phyloP scores from a whole-genome alignment of 345 rosid species.

The Camelina hispida region DNA sequence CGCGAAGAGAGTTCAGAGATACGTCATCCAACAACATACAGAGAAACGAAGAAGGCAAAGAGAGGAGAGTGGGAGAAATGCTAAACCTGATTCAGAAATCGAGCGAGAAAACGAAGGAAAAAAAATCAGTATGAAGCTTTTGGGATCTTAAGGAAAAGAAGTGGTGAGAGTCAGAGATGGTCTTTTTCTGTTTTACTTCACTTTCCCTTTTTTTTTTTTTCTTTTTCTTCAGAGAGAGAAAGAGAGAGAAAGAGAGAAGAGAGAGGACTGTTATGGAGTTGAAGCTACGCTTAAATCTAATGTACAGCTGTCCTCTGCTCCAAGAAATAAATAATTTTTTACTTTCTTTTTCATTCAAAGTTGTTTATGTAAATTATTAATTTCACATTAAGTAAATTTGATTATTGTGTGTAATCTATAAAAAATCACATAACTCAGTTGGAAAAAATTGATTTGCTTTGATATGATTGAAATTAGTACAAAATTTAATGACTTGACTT shows the following conservation, averaged over 20 bases:
- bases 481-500: neutral
- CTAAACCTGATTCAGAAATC: slow-evolving; percentile 20
- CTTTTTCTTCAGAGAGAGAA: slow-evolving; percentile 5
- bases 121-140: slow-evolving; percentile 3
- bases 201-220: slow-evolving; percentile 21
- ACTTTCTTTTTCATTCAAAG: neutral
- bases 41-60: neutral
- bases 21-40: neutral
- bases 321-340: neutral
- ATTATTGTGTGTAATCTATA: neutral
- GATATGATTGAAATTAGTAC: neutral
- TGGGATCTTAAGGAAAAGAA: slow-evolving; percentile 37
- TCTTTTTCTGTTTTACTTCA: slow-evolving; percentile 40
- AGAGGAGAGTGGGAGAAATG: slow-evolving; percentile 11
- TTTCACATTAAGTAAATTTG: neutral
- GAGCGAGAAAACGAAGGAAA: slow-evolving; percentile 20
- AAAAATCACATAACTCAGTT: neutral
- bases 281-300: slow-evolving; percentile 46
- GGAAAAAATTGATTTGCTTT: neutral
- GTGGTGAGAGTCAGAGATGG: slow-evolving; percentile 44
- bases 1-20: neutral
- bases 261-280: slow-evolving; percentile 46
- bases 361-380: neutral
- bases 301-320: slow-evolving; percentile 41
- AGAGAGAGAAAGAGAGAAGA: neutral